Evolutionary conservation across 192 early-diverging fungal genomes (phyloP), one percentile per base, ranked within the genome.

Genomic region (Linderina pennispora): DNA sequence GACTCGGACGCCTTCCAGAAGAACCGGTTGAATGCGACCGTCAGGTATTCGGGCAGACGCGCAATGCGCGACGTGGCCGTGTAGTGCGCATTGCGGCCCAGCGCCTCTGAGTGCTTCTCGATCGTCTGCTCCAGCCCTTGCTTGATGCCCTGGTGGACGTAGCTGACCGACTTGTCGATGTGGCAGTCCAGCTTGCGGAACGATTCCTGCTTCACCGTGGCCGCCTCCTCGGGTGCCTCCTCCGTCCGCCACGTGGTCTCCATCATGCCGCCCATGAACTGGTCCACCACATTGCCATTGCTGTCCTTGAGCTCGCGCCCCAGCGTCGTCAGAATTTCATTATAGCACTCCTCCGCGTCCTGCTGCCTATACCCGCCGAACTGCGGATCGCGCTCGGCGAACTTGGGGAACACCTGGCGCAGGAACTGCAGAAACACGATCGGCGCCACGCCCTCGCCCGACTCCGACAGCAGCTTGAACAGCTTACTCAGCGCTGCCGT

Each of bases 311-410:
- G 23, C 9, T 43, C 42, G 5, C 51, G 50, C 31, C 55, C 52
- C 28, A 98, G 56, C 1, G 78, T 77, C 1, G 82, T 78, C 14
- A 98, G 58, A 20, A 98, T 57, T 58, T 94, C 78, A 54, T 82
- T 85, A 93, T 92, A 98, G 67, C 89, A 97, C 57, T 99, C 97
- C 60, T 99, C 93, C 1, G 97, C 97, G 61, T 99, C 97, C 65
- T 99, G 97, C 67, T 99, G 97, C 68, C 84, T 78, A 55, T 70
- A 91, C 4, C 76, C 66, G 23, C 81, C 82, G 17, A 77, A 71
- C 28, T 74, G 70, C 33, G 61, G 61, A 34, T 90, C 85, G 50
- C 71, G 74, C 60, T 97, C 88, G 8, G 76, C 82, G 62, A 94
- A 98, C 64, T 91, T 89, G 33, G 92, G 94, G 48, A 83, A 96